Evolutionary conservation across 306 rosid species (phyloP), one percentile per base, ranked within the genome.

Genomic region (Dryas octopetala): DNA sequence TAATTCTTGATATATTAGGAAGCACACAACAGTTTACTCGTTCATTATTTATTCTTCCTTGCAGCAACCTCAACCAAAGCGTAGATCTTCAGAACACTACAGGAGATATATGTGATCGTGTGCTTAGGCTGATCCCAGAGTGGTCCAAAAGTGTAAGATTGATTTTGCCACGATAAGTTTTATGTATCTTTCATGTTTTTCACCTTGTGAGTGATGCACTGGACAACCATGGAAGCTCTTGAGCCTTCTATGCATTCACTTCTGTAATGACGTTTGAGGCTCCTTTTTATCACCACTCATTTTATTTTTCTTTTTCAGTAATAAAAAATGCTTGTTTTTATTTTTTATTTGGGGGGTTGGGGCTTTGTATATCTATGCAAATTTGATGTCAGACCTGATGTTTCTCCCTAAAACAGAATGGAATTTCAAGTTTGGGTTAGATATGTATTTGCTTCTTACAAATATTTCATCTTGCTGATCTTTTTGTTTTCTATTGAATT

Each of bases 81-180:
- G 60, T 41, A 60, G 85, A 83, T 76, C 86, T 78, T 84, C 80
- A 76, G 46, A 84, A 71, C 83, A 72, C 71, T 52, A 62, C 78
- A 10, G 88, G 81, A 76, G 85, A 73, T 66, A 67, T 38, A 85
- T 85, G 88, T 49, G 97, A 92, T 64, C 91, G 51, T 76, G 91
- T 94, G 67, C 91, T 91, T 75, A 83, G 79, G 78, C 83, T 95
- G 82, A 91, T 86, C 63, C 91, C 93, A 46, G 85, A 88, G 77
- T 95, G 98, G 98, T 86, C 98, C 76, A 87, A 83, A 81, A 91
- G 89, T 91, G 98, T 95, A 91, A 86, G 96, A 80, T 81, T 68
- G 65, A 58, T 76, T 77, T 15, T 66, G 62, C 76, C 64, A 38
- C 17, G 71, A 66, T 71, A 57, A 55, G 46, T 38, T 71, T 69